A percentile compares a stretch with the other conserved stretches of the same genome.
Conservation (phyloP, 1,284 basidiomycete species). For the Bothia castanella region DNA sequence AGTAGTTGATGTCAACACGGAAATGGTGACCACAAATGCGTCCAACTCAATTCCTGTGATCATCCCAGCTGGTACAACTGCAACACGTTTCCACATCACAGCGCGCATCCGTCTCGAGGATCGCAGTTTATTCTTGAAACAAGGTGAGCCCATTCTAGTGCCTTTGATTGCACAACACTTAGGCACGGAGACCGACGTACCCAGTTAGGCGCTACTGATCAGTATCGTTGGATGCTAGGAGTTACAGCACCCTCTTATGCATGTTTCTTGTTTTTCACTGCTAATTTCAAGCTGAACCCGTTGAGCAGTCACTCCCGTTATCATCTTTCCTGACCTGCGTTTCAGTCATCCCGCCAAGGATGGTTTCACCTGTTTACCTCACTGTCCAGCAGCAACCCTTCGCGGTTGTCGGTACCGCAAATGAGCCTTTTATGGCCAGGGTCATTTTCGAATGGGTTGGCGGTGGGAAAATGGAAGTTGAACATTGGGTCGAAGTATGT, state of each 20-base stretch:
- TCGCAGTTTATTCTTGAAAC: constrained; percentile 57
- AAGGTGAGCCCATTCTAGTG: constrained; percentile 38
- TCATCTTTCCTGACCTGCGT: constrained; percentile 47
- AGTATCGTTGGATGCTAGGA: constrained; percentile 69
- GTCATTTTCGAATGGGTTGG: constrained; percentile 53
- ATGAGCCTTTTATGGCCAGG: constrained; percentile 60
- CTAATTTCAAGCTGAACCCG: constrained; percentile 1
- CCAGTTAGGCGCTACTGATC: constrained; percentile 36
- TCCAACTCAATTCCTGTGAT: constrained; percentile 1
- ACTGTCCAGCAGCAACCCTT: constrained; percentile 52
- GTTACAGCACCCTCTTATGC: constrained; percentile 71
- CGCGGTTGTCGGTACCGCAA: constrained; percentile 50
- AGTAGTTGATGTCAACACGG: constrained; percentile 11
- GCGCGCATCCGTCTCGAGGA: constrained; percentile 61
- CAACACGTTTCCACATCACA: constrained; percentile 64
- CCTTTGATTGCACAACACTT: not conserved
- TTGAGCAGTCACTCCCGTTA: constrained; percentile 32
- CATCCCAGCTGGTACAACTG: constrained; percentile 23
- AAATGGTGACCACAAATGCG: not conserved
- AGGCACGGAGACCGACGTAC: constrained; percentile 42
- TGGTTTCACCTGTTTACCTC: constrained; percentile 35
- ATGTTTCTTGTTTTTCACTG: constrained; percentile 25
- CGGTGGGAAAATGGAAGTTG: constrained; percentile 45
- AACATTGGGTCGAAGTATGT: constrained; percentile 75
- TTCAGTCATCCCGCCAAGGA: constrained; percentile 39